Base-by-base conservation (phyloP, 768 basidiomycete genomes). In the Suillus bovinus region DNA sequence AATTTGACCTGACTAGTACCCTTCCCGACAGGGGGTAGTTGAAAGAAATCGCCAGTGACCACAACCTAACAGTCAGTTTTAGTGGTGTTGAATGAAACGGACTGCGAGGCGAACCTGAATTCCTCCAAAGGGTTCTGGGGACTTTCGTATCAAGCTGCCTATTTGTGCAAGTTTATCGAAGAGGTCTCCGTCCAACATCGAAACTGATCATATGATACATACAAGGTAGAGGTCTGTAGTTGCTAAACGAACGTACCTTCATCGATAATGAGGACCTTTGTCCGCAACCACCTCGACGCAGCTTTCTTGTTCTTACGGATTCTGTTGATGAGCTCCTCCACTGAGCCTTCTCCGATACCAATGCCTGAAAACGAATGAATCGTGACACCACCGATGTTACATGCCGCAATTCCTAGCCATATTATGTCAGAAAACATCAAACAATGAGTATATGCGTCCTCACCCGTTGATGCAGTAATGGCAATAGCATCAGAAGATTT, bases 41-140 rank as follows among this genome's bases (percentile, higher is more conserved):
- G 96, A 79, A 99, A 98, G 78, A 99, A 99, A 72, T 99, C 97
- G 9, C 97, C 97, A 2, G 95, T 96, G 27, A 98, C 88, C 63
- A 99, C 81, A 44, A 98, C 77, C 91, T 94, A 70, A 49, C 31
- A 31, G 17, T 16, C 46, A 27, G 11, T 38, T 42, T 58, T 10
- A 39, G 34, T 52, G 46, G 54, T 24, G 24, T 47, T 47, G 44
- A 34, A 14, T 34, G 22, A 29, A 64, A 13, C 39, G 3, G 4
- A 29, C 36, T 20, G 16, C 3, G 56, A 16, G 17, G 59, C 72
- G 11, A 39, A 91, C 91, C 81, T 99, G 96, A 31, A 99, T 96
- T 2, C 94, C 97, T 41, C 97, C 97, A 63, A 98, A 99, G 0
- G 97, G 93, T 39, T 80, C 77, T 0, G 69, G n/a, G 2, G 80